phyloP scores from a whole-genome alignment of 345 rosid genomes.

The Limnanthes douglasii region DNA sequence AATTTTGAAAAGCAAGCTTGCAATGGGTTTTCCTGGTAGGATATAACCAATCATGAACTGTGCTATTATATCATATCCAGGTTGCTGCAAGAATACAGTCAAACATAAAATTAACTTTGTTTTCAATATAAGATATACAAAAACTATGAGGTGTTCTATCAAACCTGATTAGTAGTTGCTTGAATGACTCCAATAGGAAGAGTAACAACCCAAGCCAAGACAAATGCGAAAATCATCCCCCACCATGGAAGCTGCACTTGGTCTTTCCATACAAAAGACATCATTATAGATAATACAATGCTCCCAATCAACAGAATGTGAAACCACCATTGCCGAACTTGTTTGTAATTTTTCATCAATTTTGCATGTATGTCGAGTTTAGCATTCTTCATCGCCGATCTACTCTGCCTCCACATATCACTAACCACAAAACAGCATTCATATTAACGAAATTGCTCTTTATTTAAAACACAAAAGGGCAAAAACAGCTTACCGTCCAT shows the following conservation, averaged over 20 bases:
- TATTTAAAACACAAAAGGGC: background rate
- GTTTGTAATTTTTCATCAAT: constrained; percentile 70
- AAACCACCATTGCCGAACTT: constrained; percentile 97
- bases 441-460: background rate
- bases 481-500: constrained; percentile 55
- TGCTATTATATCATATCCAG: constrained; percentile 94
- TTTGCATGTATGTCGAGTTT: constrained; percentile 75
- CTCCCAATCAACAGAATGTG: constrained; percentile 39
- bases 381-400: constrained; percentile 48
- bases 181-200: constrained; percentile 98
- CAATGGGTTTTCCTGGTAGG: constrained; percentile 88
- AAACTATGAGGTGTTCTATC: too few relatives aligned
- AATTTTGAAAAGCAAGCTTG: constrained; percentile 89
- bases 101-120: too few relatives aligned
- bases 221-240: constrained; percentile 95
- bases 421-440: constrained; percentile 18
- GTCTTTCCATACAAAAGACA: constrained; percentile 69
- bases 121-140: too few relatives aligned
- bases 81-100: too few relatives aligned
- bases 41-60: constrained; percentile 94
- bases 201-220: constrained; percentile 75
- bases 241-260: constrained; percentile 85
- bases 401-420: constrained; percentile 73
- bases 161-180: constrained; percentile 97
- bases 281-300: constrained; percentile 38